phyloP scores from a whole-genome alignment of 78 protist species.

The Tieghemostelium lacteum region DNA sequence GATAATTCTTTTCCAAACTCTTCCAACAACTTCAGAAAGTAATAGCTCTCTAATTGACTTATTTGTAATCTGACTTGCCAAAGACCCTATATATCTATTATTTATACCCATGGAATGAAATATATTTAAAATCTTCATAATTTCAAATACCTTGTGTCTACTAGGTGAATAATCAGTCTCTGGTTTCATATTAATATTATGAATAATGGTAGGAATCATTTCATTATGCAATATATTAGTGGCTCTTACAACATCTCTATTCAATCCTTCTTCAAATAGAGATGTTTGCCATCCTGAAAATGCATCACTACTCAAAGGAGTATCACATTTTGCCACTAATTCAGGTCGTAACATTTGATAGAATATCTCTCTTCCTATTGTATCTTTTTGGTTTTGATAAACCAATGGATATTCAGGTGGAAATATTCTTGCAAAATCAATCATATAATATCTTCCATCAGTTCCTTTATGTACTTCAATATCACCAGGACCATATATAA shows the following conservation, averaged over 20 bases:
- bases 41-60: not conserved
- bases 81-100: constrained; percentile 35
- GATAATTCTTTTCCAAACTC: constrained; percentile 60
- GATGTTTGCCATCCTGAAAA: constrained; percentile 70
- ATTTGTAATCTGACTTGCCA: constrained; percentile 8
- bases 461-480: constrained; percentile 57
- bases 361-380: constrained; percentile 69
- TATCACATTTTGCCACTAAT: not conserved
- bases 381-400: not conserved
- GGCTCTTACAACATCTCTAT: constrained; percentile 9
- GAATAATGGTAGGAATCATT: constrained; percentile 14
- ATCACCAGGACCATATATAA: constrained; percentile 73
- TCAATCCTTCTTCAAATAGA: not conserved
- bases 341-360: constrained; percentile 69
- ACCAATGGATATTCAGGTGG: constrained; percentile 57
- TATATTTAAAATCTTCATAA: constrained; percentile 9
- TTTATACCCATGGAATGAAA: constrained; percentile 62
- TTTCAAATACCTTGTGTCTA: not conserved
- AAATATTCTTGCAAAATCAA: constrained; percentile 68
- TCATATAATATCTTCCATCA: constrained; percentile 52
- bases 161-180: not conserved
- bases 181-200: not conserved
- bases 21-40: constrained; percentile 42
- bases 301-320: constrained; percentile 32
- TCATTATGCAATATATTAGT: constrained; percentile 18